Evolutionary conservation across 345 rosid genomes (phyloP), one percentile per base, ranked within the genome.

Genomic region (Iberis pinnata): DNA sequence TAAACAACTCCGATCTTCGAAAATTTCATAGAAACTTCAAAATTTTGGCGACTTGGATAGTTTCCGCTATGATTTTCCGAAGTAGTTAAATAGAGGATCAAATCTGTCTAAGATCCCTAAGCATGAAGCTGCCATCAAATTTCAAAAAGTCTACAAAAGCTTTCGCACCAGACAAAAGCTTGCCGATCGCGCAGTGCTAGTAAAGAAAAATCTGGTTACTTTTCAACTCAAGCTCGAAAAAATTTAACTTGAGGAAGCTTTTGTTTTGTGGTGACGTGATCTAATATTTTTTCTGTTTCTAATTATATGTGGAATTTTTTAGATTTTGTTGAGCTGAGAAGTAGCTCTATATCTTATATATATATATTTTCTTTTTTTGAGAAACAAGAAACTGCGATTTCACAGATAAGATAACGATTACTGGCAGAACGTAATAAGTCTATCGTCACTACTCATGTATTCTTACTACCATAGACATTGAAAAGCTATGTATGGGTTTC

Each of bases 121-220:
- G 52, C 87, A 92, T 27, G 77, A 80, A 70, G 97, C 94, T 9
- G 97, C 99, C 2, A 63, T 86, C 27, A 83, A 80, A 58, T 67
- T 92, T 60, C 95, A 83, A 79, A 92, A 92, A 40, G 97, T 83
- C 40, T 92, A 85, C 60, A 92, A 86, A 54, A 92, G 99, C 63
- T 92, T 92, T 57, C 71, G 99, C 18, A 92, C 97, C 3, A 76
- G 99, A 59, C 67, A 97, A 79, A 83, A 80, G 81, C 82, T 86
- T 2, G 99, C 99, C 0, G 95, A 93, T 75, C 83, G 99, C 59
- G 97, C 94, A 0, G 95, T 93, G 47, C 80, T 86, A 22, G 86
- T 79, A 19, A 94, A 83, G n/a, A 63, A 94, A 88, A 13, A 80
- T 90, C 81, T 83, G 95, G 99, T 92, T 55, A 44, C 11, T 18